Conservation (phyloP, 768 basidiomycete genomes). For the Mycena alexandri region DNA sequence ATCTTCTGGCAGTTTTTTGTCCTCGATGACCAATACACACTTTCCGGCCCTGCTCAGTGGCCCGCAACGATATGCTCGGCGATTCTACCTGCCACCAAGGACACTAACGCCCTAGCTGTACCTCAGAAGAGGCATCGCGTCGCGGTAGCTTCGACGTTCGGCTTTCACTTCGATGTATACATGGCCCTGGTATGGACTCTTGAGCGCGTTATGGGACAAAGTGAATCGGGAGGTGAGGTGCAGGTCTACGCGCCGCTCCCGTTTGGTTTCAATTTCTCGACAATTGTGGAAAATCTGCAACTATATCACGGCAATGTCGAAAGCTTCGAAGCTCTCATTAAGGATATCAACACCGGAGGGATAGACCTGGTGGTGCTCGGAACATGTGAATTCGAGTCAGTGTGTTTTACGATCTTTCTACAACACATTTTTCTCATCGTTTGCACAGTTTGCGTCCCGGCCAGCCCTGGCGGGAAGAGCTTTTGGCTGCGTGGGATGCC, state of each 20-base stretch:
- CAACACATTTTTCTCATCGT: neutral
- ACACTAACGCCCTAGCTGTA: neutral
- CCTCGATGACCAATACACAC: slow-evolving; percentile 8
- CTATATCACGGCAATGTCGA: slow-evolving; percentile 48
- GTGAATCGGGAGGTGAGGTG: slow-evolving; percentile 38
- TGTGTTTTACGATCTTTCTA: slow-evolving; percentile 36
- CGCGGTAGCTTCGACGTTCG: slow-evolving; percentile 52
- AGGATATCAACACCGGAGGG: slow-evolving; percentile 42
- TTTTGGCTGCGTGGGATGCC: slow-evolving; percentile 53
- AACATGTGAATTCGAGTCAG: slow-evolving; percentile 65
- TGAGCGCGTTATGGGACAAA: slow-evolving; percentile 44
- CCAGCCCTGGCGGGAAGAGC: slow-evolving; percentile 40
- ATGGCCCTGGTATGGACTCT: slow-evolving; percentile 52
- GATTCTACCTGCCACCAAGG: neutral
- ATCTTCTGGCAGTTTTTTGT: slow-evolving; percentile 26
- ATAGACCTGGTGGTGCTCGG: slow-evolving; percentile 56
- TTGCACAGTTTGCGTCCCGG: slow-evolving; percentile 41
- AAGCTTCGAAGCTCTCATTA: slow-evolving; percentile 43
- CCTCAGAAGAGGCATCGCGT: slow-evolving; percentile 44
- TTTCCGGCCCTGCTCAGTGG: slow-evolving; percentile 3
- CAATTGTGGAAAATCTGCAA: slow-evolving; percentile 46
- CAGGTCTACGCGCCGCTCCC: slow-evolving; percentile 49
- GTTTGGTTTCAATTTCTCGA: slow-evolving; percentile 49
- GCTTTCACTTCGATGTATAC: slow-evolving; percentile 54
- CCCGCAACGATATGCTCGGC: slow-evolving; percentile 5